These are phyloP conservation scores for Coemansia sp. DNA, from an alignment of 192 early-diverging fungal species.

Conservation along the genomic window DNA sequence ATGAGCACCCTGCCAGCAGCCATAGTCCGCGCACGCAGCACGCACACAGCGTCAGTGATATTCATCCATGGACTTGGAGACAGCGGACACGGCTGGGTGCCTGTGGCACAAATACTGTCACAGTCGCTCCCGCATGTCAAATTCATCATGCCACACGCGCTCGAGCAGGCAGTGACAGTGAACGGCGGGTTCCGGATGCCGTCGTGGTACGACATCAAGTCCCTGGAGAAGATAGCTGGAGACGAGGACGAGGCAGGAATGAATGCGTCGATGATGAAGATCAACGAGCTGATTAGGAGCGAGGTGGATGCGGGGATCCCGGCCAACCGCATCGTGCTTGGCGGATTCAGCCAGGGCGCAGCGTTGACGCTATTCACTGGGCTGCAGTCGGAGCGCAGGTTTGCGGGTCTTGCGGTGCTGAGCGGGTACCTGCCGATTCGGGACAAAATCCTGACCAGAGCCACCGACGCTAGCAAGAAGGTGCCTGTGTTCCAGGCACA, in stretches of 20 bases:
- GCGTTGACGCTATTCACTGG: conserved; percentile 73
- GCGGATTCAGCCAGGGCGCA: conserved; percentile 93
- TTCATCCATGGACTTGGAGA: conserved; percentile 83
- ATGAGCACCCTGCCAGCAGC: conserved; percentile 27
- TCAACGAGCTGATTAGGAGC: conserved; percentile 61
- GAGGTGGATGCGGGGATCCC: conserved; percentile 82
- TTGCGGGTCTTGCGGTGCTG: conserved; percentile 70
- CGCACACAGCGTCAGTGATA: conserved; percentile 80
- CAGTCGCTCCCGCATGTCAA: conserved; percentile 77
- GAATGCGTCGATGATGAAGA: conserved; percentile 59
- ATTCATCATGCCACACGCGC: conserved; percentile 88
- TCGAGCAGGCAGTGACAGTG: conserved; percentile 65
- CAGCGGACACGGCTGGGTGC: conserved; percentile 60
- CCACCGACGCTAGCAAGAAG: conserved; percentile 60
- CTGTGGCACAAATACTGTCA: conserved; percentile 29
- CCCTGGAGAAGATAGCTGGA: conserved; percentile 51
- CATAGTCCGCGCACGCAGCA: conserved; percentile 50
- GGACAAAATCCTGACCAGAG: conserved; percentile 50
- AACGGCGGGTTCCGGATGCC: conserved; percentile 85
- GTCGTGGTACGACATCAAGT: conserved; percentile 86
- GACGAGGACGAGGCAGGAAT: conserved; percentile 75
- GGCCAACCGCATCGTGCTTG: conserved; percentile 81
- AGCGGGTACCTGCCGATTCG: conserved; percentile 79
- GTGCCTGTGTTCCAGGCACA: conserved; percentile 87
- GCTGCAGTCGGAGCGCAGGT: conserved; percentile 67